Evolutionary conservation across 2,329 filamentous ascomycete species (phyloP), one percentile per base, ranked within the genome.

Genomic region (Immersiporthe knoxdaviesiana): DNA sequence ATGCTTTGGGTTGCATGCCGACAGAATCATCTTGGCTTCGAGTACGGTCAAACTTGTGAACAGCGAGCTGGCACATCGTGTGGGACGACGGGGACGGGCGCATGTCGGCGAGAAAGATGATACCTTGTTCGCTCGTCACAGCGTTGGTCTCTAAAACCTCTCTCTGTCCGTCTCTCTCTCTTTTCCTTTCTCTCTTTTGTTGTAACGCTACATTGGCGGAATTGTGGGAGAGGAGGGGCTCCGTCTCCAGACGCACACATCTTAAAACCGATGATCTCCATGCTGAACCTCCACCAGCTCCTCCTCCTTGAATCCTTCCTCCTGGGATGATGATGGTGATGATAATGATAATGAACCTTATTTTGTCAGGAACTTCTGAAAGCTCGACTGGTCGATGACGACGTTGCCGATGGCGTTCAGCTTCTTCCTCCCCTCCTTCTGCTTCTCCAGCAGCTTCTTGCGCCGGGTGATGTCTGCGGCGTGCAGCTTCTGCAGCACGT

Each of bases 401-500:
- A 99, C 94, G 77, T 97, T 97, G 0, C 96, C 92, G 6, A 94
- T 90, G 0, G 91, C 87, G 70, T 93, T 88, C 70, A 99, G 81
- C 79, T 91, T 92, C 87, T 97, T 97, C 68, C 94, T 87, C 0
- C 96, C 96, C 73, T 94, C 94, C 82, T 99, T 99, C 80, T 99
- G 96, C 84, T 95, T 97, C 82, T 98, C 95, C 14, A 99, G 81
- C 73, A 99, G 80, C 80, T 99, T 99, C 76, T 90, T 87, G 50
- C 94, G 87, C 69, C 96, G 84, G 3, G 89, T 89, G 21, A 97
- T 88, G 81, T 99, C 96, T 71, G 91, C 92, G 0, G 96, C 96
- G 77, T 99, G 97, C 68, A 99, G 83, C 81, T 98, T 98, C 10
- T 91, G 91, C 68, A 97, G 81, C 2, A 99, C 96, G 75, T 99